A percentile compares a stretch with the other conserved stretches of the same genome.
phyloP scores from a whole-genome alignment of 2,329 filamentous ascomycete species.

The Cercospora sp. region DNA sequence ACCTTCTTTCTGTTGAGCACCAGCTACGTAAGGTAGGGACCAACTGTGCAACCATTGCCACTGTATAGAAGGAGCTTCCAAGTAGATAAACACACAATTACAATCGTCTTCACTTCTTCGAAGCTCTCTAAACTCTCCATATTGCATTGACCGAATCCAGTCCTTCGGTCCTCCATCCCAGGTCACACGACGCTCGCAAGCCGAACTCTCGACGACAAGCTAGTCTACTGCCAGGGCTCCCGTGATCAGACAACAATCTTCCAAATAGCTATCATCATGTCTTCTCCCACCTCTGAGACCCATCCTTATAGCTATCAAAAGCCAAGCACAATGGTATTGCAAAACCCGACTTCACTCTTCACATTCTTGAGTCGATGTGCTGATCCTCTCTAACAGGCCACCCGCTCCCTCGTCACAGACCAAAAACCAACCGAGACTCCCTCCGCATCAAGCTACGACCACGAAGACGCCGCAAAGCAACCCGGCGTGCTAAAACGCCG shows the following conservation, averaged over 20 bases:
- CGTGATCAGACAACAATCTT: slow-evolving; percentile 7
- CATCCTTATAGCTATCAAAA: slow-evolving; percentile 19
- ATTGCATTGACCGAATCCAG: not conserved
- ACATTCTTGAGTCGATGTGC: too few relatives aligned
- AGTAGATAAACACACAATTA: not conserved
- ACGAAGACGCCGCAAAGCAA: slow-evolving; percentile 8
- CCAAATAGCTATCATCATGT: not conserved
- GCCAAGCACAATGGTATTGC: slow-evolving; percentile 19
- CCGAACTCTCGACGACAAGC: not conserved
- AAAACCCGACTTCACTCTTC: too few relatives aligned
- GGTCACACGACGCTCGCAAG: not conserved
- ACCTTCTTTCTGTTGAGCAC: slow-evolving; percentile 1
- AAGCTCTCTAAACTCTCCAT: not conserved
- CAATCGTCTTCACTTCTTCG: not conserved
- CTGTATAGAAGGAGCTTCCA: not conserved
- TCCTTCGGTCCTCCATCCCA: not conserved
- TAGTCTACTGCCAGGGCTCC: slow-evolving; percentile 9
- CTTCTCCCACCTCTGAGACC: slow-evolving; percentile 15
- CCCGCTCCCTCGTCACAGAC: slow-evolving; percentile 23
- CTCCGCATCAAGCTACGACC: slow-evolving; percentile 23
- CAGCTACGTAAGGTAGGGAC: not conserved
- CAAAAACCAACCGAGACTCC: slow-evolving; percentile 22
- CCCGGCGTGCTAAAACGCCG: slow-evolving; percentile 21
- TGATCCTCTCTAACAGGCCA: too few relatives aligned
- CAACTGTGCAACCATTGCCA: not conserved